These are phyloP conservation scores for Solanum dulcamara DNA, from an alignment of 257 asterid species.

Conservation along the genomic window DNA sequence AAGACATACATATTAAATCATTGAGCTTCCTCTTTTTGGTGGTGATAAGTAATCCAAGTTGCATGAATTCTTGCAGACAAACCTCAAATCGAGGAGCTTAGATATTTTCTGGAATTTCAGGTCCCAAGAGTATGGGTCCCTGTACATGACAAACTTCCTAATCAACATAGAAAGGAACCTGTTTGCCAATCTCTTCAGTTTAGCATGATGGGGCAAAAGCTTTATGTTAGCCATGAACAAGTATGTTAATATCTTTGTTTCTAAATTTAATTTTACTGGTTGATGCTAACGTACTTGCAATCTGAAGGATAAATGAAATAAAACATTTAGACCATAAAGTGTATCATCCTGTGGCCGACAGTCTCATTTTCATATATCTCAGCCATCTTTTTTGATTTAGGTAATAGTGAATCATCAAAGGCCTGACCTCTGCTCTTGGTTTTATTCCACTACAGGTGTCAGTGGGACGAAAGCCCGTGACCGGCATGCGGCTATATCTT, in stretches of 20 bases:
- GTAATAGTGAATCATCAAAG: neutral
- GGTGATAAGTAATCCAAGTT: neutral
- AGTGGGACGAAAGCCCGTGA: conserved; percentile 76
- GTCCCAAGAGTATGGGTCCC: conserved; percentile 84
- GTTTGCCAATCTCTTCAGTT: conserved; percentile 74
- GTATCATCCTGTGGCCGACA: neutral
- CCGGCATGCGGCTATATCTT: conserved; percentile 58
- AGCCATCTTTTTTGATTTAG: neutral
- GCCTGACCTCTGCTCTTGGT: neutral
- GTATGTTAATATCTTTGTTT: conserved; percentile 21
- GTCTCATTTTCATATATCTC: neutral
- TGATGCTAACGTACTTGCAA: neutral
- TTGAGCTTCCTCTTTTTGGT: neutral
- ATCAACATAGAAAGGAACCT: conserved; percentile 75
- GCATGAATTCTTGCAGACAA: conserved; percentile 42
- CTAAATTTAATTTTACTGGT: neutral
- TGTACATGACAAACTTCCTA: conserved; percentile 49
- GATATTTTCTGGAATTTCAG: conserved; percentile 82
- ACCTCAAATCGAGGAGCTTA: conserved; percentile 77
- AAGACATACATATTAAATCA: neutral
- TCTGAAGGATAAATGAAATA: neutral
- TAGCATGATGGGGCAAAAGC: conserved; percentile 91
- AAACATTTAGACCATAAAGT: neutral
- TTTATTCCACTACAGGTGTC: conserved; percentile 35
- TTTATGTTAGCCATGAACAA: conserved; percentile 74